Conservation (phyloP, 495 filamentous ascomycete species). For the Aspergillus asperescens region DNA sequence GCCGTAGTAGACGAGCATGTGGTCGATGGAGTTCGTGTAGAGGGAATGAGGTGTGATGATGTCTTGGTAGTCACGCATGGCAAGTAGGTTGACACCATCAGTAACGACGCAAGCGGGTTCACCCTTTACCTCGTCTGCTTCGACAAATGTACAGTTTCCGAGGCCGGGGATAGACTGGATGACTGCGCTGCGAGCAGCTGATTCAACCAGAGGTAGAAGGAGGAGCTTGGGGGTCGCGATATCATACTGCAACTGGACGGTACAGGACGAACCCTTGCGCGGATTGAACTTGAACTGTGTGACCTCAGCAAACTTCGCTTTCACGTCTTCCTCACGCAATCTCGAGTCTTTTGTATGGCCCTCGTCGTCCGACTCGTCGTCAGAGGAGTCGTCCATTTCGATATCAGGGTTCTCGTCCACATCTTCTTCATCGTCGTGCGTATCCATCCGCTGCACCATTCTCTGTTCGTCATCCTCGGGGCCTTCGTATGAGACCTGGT, state of each 20-base stretch:
- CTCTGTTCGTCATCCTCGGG: slow-evolving; percentile 87
- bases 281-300: slow-evolving; percentile 77
- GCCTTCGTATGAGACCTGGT: slow-evolving; percentile 82
- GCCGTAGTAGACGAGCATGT: slow-evolving; percentile 79
- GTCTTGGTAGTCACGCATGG: slow-evolving; percentile 82
- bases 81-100: slow-evolving; percentile 79
- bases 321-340: slow-evolving; percentile 61
- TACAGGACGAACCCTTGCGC: slow-evolving; percentile 63
- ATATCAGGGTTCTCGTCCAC: slow-evolving; percentile 25
- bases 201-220: slow-evolving; percentile 83
- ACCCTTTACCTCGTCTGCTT: slow-evolving; percentile 55
- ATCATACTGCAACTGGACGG: slow-evolving; percentile 79
- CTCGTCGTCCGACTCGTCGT: slow-evolving; percentile 37
- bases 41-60: slow-evolving; percentile 82
- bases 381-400: slow-evolving; percentile 32
- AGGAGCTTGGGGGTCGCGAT: slow-evolving; percentile 81
- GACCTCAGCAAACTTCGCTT: slow-evolving; percentile 58
- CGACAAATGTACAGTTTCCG: slow-evolving; percentile 63
- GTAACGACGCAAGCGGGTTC: slow-evolving; percentile 61
- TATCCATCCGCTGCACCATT: slow-evolving; percentile 50
- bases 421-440: slow-evolving; percentile 39
- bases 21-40: slow-evolving; percentile 86
- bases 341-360: slow-evolving; percentile 35
- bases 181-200: slow-evolving; percentile 64
- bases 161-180: slow-evolving; percentile 83